These are phyloP conservation scores for Chaetomiaceae sp. DNA, from an alignment of 2,329 filamentous ascomycete genomes.

Conservation along the genomic window DNA sequence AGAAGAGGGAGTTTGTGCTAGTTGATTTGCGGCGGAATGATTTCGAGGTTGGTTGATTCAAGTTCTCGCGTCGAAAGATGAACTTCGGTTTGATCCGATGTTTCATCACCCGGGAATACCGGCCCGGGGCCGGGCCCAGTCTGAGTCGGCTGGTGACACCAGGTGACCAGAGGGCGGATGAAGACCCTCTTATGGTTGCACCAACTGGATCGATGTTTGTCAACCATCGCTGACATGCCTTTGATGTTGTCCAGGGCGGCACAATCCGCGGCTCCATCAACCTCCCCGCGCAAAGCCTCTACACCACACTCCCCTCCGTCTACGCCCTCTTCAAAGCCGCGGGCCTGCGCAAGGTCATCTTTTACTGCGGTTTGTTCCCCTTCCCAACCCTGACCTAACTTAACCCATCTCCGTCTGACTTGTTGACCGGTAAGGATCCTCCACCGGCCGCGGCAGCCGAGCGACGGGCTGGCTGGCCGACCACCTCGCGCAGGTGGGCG, in stretches of 20 bases:
- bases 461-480: conserved; percentile 54
- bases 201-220: no score
- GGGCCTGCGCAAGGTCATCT: conserved; percentile 39
- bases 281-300: conserved; percentile 45
- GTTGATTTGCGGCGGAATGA: conserved; percentile 42
- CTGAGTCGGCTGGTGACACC: no score
- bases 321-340: conserved; percentile 42
- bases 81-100: no score
- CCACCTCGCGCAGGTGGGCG: conserved; percentile 40
- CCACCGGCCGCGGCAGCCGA: conserved; percentile 49
- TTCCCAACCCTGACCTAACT: background rate
- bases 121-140: no score
- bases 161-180: no score
- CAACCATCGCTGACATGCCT: background rate
- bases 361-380: conserved; percentile 42
- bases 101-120: no score
- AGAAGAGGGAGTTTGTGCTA: conserved; percentile 31
- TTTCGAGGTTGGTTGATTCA: conserved; percentile 32
- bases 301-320: conserved; percentile 38
- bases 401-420: background rate
- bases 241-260: conserved; percentile 42
- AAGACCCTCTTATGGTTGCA: no score
- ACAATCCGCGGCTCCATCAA: conserved; percentile 52
- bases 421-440: conserved; percentile 43
- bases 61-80: no score